Conservation (phyloP, 306 rosid species). For the Neltuma alba region DNA sequence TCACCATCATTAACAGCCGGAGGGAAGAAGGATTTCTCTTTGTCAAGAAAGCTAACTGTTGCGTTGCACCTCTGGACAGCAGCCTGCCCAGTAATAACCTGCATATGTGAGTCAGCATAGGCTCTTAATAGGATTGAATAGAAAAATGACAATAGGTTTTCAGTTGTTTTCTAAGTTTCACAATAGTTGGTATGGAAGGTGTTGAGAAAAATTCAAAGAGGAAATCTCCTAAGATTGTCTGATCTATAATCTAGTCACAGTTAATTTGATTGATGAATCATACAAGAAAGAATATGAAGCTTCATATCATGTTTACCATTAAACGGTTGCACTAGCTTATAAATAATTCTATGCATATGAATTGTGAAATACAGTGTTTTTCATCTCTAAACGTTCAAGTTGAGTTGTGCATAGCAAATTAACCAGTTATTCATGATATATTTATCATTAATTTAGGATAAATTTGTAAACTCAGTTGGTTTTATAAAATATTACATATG, state of each 20-base stretch:
- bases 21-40: constrained; percentile 61
- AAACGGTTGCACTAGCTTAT: not conserved
- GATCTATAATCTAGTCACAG: constrained; percentile 14
- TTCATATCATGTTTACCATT: not conserved
- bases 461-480: not conserved
- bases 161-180: not conserved
- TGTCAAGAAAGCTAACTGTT: constrained; percentile 60
- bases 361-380: not conserved
- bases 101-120: constrained; percentile 32
- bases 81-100: constrained; percentile 91
- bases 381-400: not conserved
- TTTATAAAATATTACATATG: not conserved
- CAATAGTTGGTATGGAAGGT: not conserved
- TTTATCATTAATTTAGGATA: not conserved
- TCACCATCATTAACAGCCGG: constrained; percentile 66
- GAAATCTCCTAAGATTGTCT: not conserved
- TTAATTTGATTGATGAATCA: constrained; percentile 15
- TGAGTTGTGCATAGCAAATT: not conserved
- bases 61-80: constrained; percentile 91
- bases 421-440: not conserved
- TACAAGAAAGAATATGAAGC: not conserved
- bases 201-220: not conserved
- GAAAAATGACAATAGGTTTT: constrained; percentile 3
- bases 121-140: constrained; percentile 3
- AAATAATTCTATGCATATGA: not conserved